Evolutionary conservation across 2,329 filamentous ascomycete genomes (phyloP).

Genomic region (Phoma sp.): DNA sequence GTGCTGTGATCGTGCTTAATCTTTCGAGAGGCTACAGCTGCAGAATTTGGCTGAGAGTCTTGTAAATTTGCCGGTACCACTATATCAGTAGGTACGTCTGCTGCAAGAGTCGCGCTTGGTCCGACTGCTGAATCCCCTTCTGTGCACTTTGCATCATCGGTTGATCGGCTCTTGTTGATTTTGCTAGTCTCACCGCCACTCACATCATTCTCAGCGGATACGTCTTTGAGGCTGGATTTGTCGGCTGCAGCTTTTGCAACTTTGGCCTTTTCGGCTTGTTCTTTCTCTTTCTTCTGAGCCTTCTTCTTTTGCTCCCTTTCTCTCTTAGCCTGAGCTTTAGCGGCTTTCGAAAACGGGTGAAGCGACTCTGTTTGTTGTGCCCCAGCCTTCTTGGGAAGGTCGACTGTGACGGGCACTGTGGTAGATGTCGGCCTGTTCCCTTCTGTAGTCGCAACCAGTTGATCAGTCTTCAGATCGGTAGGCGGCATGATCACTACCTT

Average conservation of each 20-base stretch:
- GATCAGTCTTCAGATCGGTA: neutral
- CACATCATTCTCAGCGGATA: neutral
- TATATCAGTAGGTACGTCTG: neutral
- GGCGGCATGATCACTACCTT: neutral
- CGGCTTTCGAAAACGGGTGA: slow-evolving; percentile 35
- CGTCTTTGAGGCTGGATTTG: neutral
- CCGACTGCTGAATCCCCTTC: neutral
- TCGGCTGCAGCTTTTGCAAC: slow-evolving; percentile 11
- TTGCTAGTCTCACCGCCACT: neutral
- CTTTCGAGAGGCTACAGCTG: neutral
- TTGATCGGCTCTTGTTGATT: neutral
- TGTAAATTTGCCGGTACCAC: neutral
- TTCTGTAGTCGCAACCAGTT: neutral
- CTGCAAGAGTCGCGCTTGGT: neutral
- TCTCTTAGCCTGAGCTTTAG: slow-evolving; percentile 38
- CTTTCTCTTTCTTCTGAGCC: slow-evolving; percentile 35
- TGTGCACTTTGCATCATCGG: neutral
- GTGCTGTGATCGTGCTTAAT: neutral
- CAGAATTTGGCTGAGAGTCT: neutral
- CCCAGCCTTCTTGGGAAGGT: slow-evolving; percentile 27
- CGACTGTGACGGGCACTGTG: neutral
- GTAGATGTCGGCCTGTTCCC: neutral
- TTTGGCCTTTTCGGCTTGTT: slow-evolving; percentile 21
- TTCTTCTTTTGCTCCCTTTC: slow-evolving; percentile 48
- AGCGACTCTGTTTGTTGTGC: slow-evolving; percentile 39